These are phyloP conservation scores for Rhodomyrtus tomentosa DNA, from an alignment of 345 rosid species.

Conservation along the genomic window DNA sequence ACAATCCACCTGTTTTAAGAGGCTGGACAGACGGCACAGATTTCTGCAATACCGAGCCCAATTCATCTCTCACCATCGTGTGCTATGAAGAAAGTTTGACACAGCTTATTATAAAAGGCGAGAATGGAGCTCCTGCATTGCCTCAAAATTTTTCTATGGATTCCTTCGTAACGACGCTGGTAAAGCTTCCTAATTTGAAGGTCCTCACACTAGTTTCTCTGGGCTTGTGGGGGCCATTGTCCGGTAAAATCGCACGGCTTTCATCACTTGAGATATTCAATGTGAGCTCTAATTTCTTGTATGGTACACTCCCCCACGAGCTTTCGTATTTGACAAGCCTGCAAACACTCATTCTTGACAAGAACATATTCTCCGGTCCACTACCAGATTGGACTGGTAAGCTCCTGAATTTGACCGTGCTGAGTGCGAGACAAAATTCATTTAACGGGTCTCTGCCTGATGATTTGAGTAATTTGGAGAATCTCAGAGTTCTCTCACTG, in stretches of 20 bases:
- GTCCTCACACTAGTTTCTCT: conserved; percentile 78
- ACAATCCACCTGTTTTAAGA: conserved; percentile 44
- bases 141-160: conserved; percentile 64
- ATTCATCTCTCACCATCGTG: conserved; percentile 48
- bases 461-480: conserved; percentile 47
- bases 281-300: conserved; percentile 65
- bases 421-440: conserved; percentile 67
- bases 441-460: conserved; percentile 66
- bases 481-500: conserved; percentile 71
- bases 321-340: conserved; percentile 48
- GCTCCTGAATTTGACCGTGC: conserved; percentile 45
- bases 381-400: conserved; percentile 57
- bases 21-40: conserved; percentile 66
- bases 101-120: conserved; percentile 73
- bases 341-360: conserved; percentile 75
- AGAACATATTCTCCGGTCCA: conserved; percentile 58
- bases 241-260: conserved; percentile 57
- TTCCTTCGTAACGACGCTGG: conserved; percentile 70
- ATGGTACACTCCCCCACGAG: conserved; percentile 54
- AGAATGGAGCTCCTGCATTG: conserved; percentile 31
- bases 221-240: conserved; percentile 85
- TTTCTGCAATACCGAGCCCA: conserved; percentile 76
- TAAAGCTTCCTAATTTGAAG: conserved; percentile 58
- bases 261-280: conserved; percentile 74
- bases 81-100: conserved; percentile 77